Percentiles rank a stretch among this genome's conserved stretches.
Evolutionary conservation across 2,329 filamentous ascomycete genomes (phyloP).

Genomic region (Celoporthe dispersa): DNA sequence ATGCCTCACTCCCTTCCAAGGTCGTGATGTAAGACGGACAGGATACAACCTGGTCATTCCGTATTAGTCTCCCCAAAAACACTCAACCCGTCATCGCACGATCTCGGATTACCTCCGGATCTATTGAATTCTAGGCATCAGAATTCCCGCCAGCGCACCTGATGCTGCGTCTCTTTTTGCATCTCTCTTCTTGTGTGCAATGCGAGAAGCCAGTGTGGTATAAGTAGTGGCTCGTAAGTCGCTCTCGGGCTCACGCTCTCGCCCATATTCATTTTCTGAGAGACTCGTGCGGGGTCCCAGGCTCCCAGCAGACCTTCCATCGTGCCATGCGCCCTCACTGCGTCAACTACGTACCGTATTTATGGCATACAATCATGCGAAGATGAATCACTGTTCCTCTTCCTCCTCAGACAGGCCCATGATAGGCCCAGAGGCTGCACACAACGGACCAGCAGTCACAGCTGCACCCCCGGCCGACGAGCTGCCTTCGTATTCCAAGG

Average conservation of each 20-base stretch:
- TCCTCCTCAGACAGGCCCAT: background rate
- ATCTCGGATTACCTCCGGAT: background rate
- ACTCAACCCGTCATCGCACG: background rate
- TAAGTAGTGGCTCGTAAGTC: background rate
- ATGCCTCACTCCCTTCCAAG: background rate
- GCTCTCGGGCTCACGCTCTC: background rate
- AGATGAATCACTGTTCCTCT: background rate
- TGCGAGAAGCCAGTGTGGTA: background rate
- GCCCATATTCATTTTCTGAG: background rate
- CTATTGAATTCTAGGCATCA: too few relatives aligned
- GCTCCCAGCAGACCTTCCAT: background rate
- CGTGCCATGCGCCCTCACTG: background rate
- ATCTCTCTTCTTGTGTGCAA: background rate
- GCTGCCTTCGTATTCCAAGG: background rate
- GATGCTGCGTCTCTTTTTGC: background rate
- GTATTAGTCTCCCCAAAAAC: too few relatives aligned
- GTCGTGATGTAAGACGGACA: background rate
- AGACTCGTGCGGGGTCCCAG: background rate
- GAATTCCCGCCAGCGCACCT: background rate
- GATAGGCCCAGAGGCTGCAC: background rate
- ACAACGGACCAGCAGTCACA: background rate
- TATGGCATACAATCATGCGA: background rate
- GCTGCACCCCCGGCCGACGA: background rate
- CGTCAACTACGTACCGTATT: background rate
- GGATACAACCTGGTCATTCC: background rate